A percentile compares a stretch with the other conserved stretches of the same genome.
phyloP scores from a whole-genome alignment of 2,329 filamentous ascomycete species.

The Cladosporium sp. region DNA sequence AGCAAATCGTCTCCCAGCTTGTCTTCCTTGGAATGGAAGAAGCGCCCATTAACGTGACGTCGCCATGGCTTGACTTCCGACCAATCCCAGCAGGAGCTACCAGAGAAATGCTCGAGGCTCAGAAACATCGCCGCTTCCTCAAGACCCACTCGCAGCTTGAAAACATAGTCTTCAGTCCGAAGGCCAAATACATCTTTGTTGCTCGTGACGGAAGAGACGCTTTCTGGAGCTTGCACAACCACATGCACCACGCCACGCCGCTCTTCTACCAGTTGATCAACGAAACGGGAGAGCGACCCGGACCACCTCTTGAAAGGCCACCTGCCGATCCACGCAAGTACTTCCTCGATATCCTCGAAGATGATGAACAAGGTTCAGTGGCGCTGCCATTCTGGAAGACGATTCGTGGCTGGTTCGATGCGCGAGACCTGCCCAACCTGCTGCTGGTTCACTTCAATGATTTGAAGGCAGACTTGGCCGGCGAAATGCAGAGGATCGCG shows the following conservation, averaged over 20 bases:
- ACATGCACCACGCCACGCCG: neutral
- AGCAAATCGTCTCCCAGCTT: constrained; percentile 7
- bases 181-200: constrained; percentile 1
- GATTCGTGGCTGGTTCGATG: neutral
- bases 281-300: neutral
- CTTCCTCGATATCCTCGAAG: neutral
- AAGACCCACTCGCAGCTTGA: neutral
- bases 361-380: neutral
- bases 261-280: neutral
- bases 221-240: neutral
- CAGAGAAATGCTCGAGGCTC: neutral
- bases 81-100: neutral
- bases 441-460: constrained; percentile 1
- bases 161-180: neutral
- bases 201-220: neutral
- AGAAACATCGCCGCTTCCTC: constrained; percentile 1
- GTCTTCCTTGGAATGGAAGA: neutral
- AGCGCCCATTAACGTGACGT: neutral
- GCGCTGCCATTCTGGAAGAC: neutral
- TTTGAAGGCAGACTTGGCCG: neutral
- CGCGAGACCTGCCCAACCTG: neutral
- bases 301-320: neutral
- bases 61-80: neutral
- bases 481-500: neutral
- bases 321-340: neutral